Base-by-base conservation (phyloP, 2,329 filamentous ascomycete species). In the Hypoxylon sp. region DNA sequence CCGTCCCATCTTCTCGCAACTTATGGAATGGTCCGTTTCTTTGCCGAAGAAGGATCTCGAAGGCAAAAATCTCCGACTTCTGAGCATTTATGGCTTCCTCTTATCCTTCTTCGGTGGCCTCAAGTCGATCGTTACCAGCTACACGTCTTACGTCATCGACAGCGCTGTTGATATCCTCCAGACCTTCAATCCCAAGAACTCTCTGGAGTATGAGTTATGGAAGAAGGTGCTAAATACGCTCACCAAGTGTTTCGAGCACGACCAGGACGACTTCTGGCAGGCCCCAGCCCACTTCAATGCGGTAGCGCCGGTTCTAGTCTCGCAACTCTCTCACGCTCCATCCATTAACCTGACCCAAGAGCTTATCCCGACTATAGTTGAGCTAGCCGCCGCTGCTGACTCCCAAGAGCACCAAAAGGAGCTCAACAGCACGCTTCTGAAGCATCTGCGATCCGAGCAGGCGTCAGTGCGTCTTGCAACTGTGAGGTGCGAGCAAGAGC, bases 191-290 rank as follows among this genome's bases (percentile, higher is more conserved):
- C 64, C 70, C 4, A 72, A 72, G 51, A 73, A 78, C 47, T 74
- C 73, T 12, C 78, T 81, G 13, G 79, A 83, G 60, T 73, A 77
- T 32, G 74, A 75, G 29, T 79, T 97, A 3, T 90, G 90, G 81
- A 75, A 78, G 29, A 81, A 83, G 12, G 83, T 90, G 2, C 80
- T 97, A 40, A 76, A 78, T 43, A 89, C 91, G 13, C 78, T 97
- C 34, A 76, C 80, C 19, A 87, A 84, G 61, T 88, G 85, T 62
- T 96, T 97, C 67, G 81, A 88, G 71, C 85, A 96, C 69, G 94
- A 97, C 67, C 89, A 96, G 72, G 91, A 96, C 69, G 89, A 91
- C 71, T 97, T 96, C 76, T 97, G 92, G 92, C 91, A 96, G 78
- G 85, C 89, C 0, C 93, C 94, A 0, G 82, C 89, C 0, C 92